Evolutionary conservation across 2,329 filamentous ascomycete species (phyloP), one percentile per base, ranked within the genome.

Genomic region (Microdochium trichocladiopsis): DNA sequence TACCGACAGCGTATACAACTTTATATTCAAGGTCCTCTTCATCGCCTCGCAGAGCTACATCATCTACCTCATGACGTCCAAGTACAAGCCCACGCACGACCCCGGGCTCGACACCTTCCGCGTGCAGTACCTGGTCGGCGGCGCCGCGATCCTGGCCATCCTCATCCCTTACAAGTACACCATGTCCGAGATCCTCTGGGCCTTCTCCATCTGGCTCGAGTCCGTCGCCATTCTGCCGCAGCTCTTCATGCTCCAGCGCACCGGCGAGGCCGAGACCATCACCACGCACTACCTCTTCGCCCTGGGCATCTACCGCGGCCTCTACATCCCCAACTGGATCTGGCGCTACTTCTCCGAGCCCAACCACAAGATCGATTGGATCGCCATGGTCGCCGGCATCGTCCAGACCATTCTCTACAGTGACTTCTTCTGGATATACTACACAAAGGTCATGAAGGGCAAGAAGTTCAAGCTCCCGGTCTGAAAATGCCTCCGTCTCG

Each of bases 401-500:
- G 75, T 97, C 58, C 94, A 99, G 78, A 99, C 94, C 1, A 74
- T 99, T 49, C 78, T 99, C 53, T 99, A 99, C 76, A 95, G 90
- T 57, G 94, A 99, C 75, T 99, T 99, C 77, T 99, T 99, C 82
- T 99, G 92, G 80, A 93, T 99, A 65, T 99, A 99, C 77, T 99
- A 96, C 75, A 96, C 87, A 55, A 97, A 96, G 84, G 87, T 93
- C 48, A 75, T 92, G 72, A 90, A 92, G 76, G 88, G 88, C 61
- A 88, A 90, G 78, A 92, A 90, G 76, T 93, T 93, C 70, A 89
- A 90, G 70, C 77, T 93, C 54, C 88, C 88, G 2, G 89, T 93
- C 59, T 93, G 82, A 77, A 60, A 8, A 31, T 14, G 8, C 8
- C 28, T 31, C 14, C 8, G 8, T 31, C 28, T 8, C 14, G 28